phyloP scores from a whole-genome alignment of 371 early-diverging fungal species.

The Syncephalastrum monosporum region DNA sequence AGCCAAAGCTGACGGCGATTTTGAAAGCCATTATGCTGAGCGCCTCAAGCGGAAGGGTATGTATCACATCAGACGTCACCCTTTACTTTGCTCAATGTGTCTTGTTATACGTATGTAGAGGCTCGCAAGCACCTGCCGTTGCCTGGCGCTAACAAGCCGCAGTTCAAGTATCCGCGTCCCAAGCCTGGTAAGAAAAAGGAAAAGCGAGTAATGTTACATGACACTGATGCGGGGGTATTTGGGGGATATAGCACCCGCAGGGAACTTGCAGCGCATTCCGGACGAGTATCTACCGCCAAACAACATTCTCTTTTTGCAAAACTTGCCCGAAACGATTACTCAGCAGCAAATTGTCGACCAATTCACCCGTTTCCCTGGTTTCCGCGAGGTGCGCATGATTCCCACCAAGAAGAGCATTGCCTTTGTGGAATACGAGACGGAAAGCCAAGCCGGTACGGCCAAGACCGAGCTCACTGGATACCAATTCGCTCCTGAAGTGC shows the following conservation, averaged over 20 bases:
- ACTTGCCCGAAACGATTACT: conserved; percentile 77
- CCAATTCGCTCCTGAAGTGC: conserved; percentile 66
- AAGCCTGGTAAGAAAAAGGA: background rate
- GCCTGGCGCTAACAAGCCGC: conserved; percentile 47
- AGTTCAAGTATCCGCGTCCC: conserved; percentile 27
- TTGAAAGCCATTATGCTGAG: conserved; percentile 51
- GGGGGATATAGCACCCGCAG: conserved; percentile 5
- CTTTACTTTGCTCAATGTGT: background rate
- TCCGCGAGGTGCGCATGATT: conserved; percentile 88
- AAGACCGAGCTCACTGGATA: conserved; percentile 78
- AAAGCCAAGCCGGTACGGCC: conserved; percentile 76
- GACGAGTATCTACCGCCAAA: conserved; percentile 81
- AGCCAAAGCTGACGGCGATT: conserved; percentile 74
- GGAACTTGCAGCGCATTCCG: conserved; percentile 43
- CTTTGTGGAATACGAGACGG: conserved; percentile 92
- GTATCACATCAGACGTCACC: background rate
- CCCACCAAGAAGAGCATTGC: conserved; percentile 86
- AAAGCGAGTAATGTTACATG: background rate
- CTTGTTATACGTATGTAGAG: conserved; percentile 14
- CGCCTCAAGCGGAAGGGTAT: conserved; percentile 63
- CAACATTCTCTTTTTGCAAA: conserved; percentile 88
- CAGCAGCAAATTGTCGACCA: conserved; percentile 61
- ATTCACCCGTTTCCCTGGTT: conserved; percentile 80
- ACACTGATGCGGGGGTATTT: background rate
- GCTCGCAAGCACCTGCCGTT: conserved; percentile 31